Evolutionary conservation across 1,284 basidiomycete species (phyloP).

Genomic region (Sporisorium exsertum): DNA sequence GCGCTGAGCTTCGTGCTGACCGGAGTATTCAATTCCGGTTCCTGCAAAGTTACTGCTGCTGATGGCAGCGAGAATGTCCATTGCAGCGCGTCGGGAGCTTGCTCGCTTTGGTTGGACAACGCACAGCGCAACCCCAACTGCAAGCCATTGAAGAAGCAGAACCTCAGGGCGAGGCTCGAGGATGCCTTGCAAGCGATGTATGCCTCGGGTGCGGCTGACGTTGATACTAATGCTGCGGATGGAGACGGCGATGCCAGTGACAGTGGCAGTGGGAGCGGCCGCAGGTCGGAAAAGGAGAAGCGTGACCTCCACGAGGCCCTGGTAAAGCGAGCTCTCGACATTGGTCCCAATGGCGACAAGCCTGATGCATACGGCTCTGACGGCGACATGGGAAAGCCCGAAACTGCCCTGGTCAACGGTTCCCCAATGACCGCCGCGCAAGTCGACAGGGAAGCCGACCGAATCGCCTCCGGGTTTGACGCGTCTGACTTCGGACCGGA

Average conservation of each 20-base stretch:
- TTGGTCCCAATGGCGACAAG: no score
- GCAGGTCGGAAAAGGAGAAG: not conserved
- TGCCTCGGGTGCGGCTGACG: not conserved
- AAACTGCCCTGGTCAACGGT: no score
- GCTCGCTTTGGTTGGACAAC: not conserved
- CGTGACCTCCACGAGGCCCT: no score
- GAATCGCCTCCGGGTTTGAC: no score
- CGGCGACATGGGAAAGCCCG: not conserved
- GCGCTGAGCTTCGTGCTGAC: not conserved
- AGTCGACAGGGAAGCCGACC: no score
- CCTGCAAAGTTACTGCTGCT: not conserved
- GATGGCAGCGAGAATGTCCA: not conserved
- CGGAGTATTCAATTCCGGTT: not conserved
- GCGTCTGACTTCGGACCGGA: no score
- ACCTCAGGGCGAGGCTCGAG: not conserved
- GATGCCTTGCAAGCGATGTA: not conserved
- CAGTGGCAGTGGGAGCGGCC: not conserved
- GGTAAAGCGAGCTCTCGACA: no score
- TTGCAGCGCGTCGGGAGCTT: not conserved
- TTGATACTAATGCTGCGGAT: not conserved
- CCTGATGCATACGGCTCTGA: no score
- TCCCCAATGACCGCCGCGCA: no score
- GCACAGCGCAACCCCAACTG: not conserved
- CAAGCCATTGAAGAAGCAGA: not conserved
- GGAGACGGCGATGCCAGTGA: not conserved